A percentile compares a stretch with the other conserved stretches of the same genome.
phyloP scores from a whole-genome alignment of 169 alveolate genomes.

The Cryptosporidium bovis region DNA sequence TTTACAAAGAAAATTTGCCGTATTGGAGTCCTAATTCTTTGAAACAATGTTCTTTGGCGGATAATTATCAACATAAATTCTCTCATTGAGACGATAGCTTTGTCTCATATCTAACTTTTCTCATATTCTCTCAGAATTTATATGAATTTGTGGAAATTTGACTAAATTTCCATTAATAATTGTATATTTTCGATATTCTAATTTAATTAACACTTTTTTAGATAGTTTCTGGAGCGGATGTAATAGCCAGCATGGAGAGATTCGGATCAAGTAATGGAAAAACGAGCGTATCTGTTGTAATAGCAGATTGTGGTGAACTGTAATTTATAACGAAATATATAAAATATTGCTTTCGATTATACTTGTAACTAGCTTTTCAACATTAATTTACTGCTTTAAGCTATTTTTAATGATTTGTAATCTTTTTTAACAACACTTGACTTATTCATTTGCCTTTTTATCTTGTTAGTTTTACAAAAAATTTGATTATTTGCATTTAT shows the following conservation, averaged over 20 bases:
- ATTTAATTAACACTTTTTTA: not conserved
- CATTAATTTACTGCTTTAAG: too few species aligned
- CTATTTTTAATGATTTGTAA: too few species aligned
- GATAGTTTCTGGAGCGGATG: conserved; percentile 89
- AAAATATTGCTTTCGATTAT: too few species aligned
- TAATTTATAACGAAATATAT: not conserved
- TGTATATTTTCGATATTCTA: not conserved
- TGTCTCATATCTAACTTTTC: too few species aligned
- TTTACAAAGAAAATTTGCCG: not conserved
- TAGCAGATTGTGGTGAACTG: conserved; percentile 93
- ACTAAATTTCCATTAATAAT: not conserved
- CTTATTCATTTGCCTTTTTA: too few species aligned
- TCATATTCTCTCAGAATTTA: too few species aligned
- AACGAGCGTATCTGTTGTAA: conserved; percentile 87
- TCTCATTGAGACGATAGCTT: not conserved
- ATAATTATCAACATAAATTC: not conserved
- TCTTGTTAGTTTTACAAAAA: too few species aligned
- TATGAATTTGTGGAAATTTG: too few species aligned
- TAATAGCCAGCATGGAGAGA: conserved; percentile 91
- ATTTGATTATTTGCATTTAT: too few species aligned
- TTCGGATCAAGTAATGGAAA: conserved; percentile 92
- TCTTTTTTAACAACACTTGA: too few species aligned
- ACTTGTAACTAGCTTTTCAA: too few species aligned
- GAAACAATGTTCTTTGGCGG: not conserved
- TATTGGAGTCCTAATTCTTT: conserved; percentile 28